A percentile compares a stretch with the other conserved stretches of the same genome.
These are phyloP conservation scores for Raffaelea deltoideospora DNA, from an alignment of 2,329 filamentous ascomycete genomes.

Conservation along the genomic window DNA sequence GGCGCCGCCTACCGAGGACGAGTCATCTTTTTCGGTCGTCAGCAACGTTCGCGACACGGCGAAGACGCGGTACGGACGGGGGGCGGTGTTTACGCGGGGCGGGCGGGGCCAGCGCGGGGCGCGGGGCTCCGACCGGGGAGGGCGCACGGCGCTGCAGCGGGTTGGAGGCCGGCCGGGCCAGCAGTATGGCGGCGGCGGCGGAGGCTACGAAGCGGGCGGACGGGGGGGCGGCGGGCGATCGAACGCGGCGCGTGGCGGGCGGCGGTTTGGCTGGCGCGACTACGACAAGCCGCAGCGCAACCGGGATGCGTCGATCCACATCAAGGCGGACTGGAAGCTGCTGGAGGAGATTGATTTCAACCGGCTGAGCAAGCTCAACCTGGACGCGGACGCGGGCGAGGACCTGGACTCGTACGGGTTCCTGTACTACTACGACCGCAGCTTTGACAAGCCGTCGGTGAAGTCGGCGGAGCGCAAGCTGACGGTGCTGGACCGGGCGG, in stretches of 20 bases:
- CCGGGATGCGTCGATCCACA: constrained; percentile 88
- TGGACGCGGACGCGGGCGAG: constrained; percentile 88
- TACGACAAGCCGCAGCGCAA: constrained; percentile 96
- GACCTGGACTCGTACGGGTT: constrained; percentile 93
- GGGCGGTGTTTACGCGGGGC: constrained; percentile 73
- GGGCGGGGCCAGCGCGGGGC: constrained; percentile 64
- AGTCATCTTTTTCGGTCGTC: constrained; percentile 94
- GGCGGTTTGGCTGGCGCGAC: constrained; percentile 96
- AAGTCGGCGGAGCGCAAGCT: constrained; percentile 81
- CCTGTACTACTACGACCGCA: constrained; percentile 95
- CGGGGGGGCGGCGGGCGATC: constrained; percentile 51
- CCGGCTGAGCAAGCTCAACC: constrained; percentile 84
- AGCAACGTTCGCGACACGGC: constrained; percentile 81
- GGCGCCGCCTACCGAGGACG: constrained; percentile 83
- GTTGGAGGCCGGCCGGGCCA: constrained; percentile 50
- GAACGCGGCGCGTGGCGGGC: constrained; percentile 56
- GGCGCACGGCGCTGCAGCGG: constrained; percentile 51
- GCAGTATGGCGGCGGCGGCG: constrained; percentile 32
- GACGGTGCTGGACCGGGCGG: constrained; percentile 77
- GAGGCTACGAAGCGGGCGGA: constrained; percentile 49
- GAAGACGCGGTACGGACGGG: constrained; percentile 78
- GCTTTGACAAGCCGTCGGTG: constrained; percentile 84
- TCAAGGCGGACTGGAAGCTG: constrained; percentile 90
- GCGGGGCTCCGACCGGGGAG: constrained; percentile 43
- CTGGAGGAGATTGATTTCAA: constrained; percentile 98